phyloP scores from a whole-genome alignment of 1,284 basidiomycete genomes.

The Irpex sp. region DNA sequence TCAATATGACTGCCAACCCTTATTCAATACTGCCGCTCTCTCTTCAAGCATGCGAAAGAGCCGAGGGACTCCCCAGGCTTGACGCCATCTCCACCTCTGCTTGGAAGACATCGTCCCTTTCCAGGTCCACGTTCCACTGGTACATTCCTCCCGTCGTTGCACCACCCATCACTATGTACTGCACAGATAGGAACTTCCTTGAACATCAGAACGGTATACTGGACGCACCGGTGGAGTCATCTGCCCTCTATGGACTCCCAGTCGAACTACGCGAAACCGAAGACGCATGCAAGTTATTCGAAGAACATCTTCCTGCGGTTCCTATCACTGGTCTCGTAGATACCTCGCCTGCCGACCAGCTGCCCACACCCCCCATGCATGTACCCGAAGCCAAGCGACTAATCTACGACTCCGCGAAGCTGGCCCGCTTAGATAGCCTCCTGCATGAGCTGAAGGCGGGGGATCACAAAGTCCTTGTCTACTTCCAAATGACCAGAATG shows the following conservation, averaged over 20 bases:
- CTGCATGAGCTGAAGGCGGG: conserved; percentile 91
- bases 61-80: conserved; percentile 52
- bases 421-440: conserved; percentile 86
- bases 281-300: conserved; percentile 48
- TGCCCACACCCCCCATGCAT: conserved; percentile 85
- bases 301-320: conserved; percentile 56
- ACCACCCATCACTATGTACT: conserved; percentile 75
- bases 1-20: conserved; percentile 31
- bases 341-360: conserved; percentile 68
- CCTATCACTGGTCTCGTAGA: conserved; percentile 69
- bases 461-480: conserved; percentile 93
- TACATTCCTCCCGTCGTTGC: conserved; percentile 83
- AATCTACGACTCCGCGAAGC: conserved; percentile 96
- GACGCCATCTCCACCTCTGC: conserved; percentile 55
- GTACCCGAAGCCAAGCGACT: conserved; percentile 95
- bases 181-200: conserved; percentile 77
- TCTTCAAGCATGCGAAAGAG: conserved; percentile 31
- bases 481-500: conserved; percentile 99
- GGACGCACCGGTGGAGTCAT: conserved; percentile 68
- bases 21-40: conserved; percentile 30
- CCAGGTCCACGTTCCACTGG: conserved; percentile 77
- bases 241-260: conserved; percentile 86
- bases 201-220: conserved; percentile 63
- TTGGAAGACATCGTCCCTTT: conserved; percentile 79
- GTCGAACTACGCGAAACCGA: conserved; percentile 62